Evolutionary conservation across 768 basidiomycete genomes (phyloP), one percentile per base, ranked within the genome.

Genomic region (Scleroderma citrinum): DNA sequence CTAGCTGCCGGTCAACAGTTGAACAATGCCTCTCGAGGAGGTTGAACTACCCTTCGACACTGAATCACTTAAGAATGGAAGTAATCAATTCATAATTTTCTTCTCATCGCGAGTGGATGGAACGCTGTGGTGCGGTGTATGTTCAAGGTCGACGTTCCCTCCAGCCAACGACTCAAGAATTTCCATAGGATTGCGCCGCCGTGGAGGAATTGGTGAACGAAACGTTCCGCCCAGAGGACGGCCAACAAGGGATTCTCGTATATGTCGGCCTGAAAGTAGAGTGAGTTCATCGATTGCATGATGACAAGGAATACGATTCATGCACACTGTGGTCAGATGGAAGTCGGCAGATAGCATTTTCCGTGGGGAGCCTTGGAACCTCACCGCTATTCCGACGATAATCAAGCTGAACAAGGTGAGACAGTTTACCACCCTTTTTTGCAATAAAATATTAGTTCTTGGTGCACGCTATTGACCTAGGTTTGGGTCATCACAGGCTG

Each of bases 111-210:
- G 81, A 44, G 74, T 80, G 2, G 71, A 78, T 50, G 85, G 81
- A 23, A 62, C 69, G 47, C 65, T 82, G 60, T 89, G 87, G 87
- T 89, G 87, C 60, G 77, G 83, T 21, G 87, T 88, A 56, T 41
- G 75, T 34, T 24, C 23, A 23, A 14, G 29, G 20, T 23, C 24
- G 37, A 21, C 24, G 5, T 3, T 29, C 19, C 17, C n/a, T 16
- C n/a, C 19, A 21, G 26, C 53, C 36, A 56, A 36, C 46, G 7
- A 19, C 44, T 49, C 23, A 50, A 39, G 49, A 19, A 29, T 32
- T n/a, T 13, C 29, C 21, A 8, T 19, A 81, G 87, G 87, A 90
- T 59, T 89, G 87, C 61, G 67, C 70, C 26, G 76, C 61, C 31
- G 81, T 89, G 24, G 83, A 90, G 48, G 59, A 66, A 2, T 51